Percentiles rank a stretch among this genome's conserved stretches.
Conservation (phyloP, 2,329 filamentous ascomycete species). For the Aspergillus quadrilineatus region DNA sequence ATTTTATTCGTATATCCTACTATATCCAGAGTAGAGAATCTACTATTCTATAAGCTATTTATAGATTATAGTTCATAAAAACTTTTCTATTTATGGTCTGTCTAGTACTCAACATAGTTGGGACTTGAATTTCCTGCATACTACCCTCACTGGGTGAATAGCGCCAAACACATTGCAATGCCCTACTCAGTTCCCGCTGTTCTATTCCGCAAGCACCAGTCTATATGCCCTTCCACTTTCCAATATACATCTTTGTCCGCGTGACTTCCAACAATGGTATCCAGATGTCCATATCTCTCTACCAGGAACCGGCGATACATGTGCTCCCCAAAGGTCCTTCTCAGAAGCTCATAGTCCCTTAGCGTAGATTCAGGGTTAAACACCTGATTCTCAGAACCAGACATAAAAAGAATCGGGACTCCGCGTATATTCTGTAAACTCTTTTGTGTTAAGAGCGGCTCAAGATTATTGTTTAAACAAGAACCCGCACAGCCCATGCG, state of each 20-base stretch:
- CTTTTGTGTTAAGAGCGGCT: slow-evolving; percentile 7
- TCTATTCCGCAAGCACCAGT: background rate
- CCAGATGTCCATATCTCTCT: slow-evolving; percentile 28
- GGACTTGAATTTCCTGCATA: no score
- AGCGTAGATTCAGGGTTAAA: slow-evolving; percentile 26
- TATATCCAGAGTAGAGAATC: no score
- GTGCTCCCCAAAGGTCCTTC: slow-evolving; percentile 20
- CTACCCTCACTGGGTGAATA: no score
- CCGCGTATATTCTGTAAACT: slow-evolving; percentile 13
- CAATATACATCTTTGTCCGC: slow-evolving; percentile 21
- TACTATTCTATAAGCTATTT: no score
- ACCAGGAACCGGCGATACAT: slow-evolving; percentile 22
- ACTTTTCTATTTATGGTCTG: no score
- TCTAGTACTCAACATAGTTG: no score
- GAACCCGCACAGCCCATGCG: slow-evolving; percentile 16
- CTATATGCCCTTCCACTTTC: slow-evolving; percentile 1
- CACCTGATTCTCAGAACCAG: slow-evolving; percentile 27
- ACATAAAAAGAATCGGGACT: slow-evolving; percentile 28
- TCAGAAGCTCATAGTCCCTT: slow-evolving; percentile 24
- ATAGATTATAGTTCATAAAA: no score
- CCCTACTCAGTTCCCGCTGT: no score
- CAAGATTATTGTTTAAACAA: slow-evolving; percentile 2
- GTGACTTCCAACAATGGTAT: slow-evolving; percentile 25
- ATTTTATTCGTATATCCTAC: no score
- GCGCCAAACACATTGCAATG: no score